Base-by-base conservation (phyloP, 306 rosid genomes). In the Cucumis sativus region DNA sequence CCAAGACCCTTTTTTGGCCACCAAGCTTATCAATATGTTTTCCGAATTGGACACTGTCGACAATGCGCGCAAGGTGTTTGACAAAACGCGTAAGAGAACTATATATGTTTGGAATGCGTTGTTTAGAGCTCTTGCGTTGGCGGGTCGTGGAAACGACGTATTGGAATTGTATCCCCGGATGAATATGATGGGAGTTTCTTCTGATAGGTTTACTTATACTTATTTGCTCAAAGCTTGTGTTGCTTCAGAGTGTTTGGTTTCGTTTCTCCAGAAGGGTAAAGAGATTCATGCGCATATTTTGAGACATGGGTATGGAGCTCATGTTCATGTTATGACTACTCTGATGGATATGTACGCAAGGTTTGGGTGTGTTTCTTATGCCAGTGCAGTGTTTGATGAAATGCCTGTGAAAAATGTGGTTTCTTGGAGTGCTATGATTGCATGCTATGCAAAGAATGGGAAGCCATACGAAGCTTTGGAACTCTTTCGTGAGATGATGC, bases 361-460 rank as follows among this genome's bases (percentile, higher is more conserved):
- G 80, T 88, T 87, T 75, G 94, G 98, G 79, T 82, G 84, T 81
- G 88, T 88, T 61, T 84, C 85, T 1, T 83, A 85, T 86, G 97
- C 97, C 5, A 77, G 80, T 82, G 80, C 78, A 1, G 98, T 93
- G 45, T 93, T 93, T 68, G 77, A 82, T 78, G 85, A 81, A 11
- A 91, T 94, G 97, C 88, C 89, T 2, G 77, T 57, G 67, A 91
- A 81, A 84, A 94, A 91, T 81, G 87, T 86, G 71, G 97, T 94
- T 74, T 88, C 98, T 12, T 92, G 97, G 97, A 92, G 97, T 86
- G 97, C 97, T 79, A 88, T 90, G 96, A 90, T 92, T 84, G 93
- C 97, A 0, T 92, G 96, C 75, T 90, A 82, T 84, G 92, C 89
- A 10, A 92, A 90, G 87, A 92, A 92, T 83, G 97, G 81, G 25